Conservation (phyloP, 2,329 filamentous ascomycete genomes). For the Talaromyces sp. region DNA sequence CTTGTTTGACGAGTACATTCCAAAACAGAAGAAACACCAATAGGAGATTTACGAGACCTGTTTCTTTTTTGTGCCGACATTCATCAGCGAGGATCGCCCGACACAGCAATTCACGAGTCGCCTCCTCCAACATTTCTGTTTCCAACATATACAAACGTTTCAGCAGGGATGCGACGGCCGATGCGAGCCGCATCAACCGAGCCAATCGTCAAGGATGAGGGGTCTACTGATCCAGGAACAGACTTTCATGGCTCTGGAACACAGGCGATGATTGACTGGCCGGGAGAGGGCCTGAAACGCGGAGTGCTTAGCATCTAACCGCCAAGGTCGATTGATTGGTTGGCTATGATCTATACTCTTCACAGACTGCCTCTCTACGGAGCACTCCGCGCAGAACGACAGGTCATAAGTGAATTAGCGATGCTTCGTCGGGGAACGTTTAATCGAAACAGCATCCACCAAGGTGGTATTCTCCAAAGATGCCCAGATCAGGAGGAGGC, state of each 20-base stretch:
- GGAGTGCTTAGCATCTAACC: not conserved
- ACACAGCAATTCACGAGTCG: not conserved
- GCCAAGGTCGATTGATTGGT: conserved; percentile 4
- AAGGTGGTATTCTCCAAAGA: not conserved
- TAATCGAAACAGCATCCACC: not conserved
- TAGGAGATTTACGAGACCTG: not conserved
- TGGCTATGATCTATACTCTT: not conserved
- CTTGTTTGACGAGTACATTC: conserved; percentile 9
- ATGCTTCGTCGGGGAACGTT: not conserved
- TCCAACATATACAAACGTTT: not conserved
- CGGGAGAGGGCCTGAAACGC: not conserved
- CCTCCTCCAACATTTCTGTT: not conserved
- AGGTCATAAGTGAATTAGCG: not conserved
- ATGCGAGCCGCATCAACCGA: not conserved
- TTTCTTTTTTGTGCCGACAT: not conserved
- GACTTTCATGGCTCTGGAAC: not conserved
- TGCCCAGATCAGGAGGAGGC: not conserved
- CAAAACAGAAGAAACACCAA: conserved; percentile 4
- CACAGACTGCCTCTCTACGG: not conserved
- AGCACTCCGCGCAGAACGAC: not conserved
- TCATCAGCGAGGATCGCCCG: not conserved
- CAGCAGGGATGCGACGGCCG: not conserved
- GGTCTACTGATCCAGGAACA: not conserved
- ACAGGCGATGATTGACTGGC: not conserved
- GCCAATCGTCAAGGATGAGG: not conserved